These are phyloP conservation scores for Aspergillus fischeri DNA, from an alignment of 2,329 filamentous ascomycete species.

Conservation along the genomic window DNA sequence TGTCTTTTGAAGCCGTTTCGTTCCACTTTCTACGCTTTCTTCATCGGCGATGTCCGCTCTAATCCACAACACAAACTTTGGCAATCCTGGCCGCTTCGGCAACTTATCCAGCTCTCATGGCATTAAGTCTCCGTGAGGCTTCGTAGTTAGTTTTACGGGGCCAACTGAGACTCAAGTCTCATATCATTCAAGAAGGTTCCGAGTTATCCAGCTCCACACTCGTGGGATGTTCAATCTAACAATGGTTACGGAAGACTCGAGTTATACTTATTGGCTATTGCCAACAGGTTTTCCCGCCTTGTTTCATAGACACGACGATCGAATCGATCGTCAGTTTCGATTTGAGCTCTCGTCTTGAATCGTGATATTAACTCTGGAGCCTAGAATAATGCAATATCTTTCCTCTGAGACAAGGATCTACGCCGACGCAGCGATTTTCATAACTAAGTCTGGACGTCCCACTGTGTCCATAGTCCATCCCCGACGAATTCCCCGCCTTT, in stretches of 20 bases:
- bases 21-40: neutral
- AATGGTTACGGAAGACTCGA: neutral
- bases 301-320: neutral
- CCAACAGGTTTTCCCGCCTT: neutral
- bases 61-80: neutral
- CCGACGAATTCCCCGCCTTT: neutral
- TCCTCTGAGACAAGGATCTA: neutral
- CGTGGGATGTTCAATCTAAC: neutral
- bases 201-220: neutral
- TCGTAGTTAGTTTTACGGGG: neutral
- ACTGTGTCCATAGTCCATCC: neutral
- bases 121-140: neutral
- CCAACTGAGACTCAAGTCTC: neutral
- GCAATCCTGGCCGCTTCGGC: neutral
- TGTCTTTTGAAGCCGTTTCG: neutral
- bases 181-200: neutral
- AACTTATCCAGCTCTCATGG: neutral
- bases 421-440: neutral
- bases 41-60: conserved; percentile 17
- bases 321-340: neutral
- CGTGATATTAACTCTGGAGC: neutral
- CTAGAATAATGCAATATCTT: neutral
- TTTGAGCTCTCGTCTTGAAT: neutral
- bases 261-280: too few relatives aligned
- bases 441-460: neutral